Conservation (phyloP, 2,329 filamentous ascomycete genomes). For the Ophiostoma triangulosporum region DNA sequence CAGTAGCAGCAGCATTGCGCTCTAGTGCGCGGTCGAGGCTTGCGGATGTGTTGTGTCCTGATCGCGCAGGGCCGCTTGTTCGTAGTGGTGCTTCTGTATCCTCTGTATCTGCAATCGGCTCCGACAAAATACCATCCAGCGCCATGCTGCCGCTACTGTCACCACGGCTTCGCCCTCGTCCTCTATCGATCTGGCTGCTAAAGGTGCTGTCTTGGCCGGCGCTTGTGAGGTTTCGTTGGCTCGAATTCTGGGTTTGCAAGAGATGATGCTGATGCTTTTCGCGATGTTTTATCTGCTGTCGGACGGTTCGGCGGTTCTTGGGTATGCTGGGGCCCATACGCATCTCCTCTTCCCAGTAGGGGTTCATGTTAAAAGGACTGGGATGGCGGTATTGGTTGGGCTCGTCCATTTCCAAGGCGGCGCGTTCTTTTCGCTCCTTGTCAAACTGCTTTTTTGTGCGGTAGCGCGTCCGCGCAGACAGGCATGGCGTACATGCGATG, state of each 20-base stretch:
- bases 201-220: conserved; percentile 40
- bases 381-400: conserved; percentile 67
- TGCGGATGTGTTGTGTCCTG: not conserved
- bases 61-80: not conserved
- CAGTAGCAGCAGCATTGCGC: not conserved
- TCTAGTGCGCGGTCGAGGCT: not conserved
- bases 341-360: conserved; percentile 82
- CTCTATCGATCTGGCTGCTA: conserved; percentile 19
- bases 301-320: conserved; percentile 37
- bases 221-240: conserved; percentile 46
- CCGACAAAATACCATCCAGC: not conserved
- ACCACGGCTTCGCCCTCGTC: conserved; percentile 15
- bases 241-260: conserved; percentile 35
- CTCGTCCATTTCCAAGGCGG: conserved; percentile 51
- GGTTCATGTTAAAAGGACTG: conserved; percentile 72
- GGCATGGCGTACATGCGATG: conserved; percentile 65
- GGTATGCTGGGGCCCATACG: conserved; percentile 62
- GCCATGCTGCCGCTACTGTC: not conserved
- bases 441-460: conserved; percentile 59
- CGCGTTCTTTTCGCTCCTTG: conserved; percentile 51
- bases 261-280: not conserved
- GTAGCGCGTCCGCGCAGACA: conserved; percentile 53
- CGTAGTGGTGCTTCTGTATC: not conserved
- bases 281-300: not conserved
- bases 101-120: no score